phyloP scores from a whole-genome alignment of 106 monocot species.

The Agapanthus africanus region DNA sequence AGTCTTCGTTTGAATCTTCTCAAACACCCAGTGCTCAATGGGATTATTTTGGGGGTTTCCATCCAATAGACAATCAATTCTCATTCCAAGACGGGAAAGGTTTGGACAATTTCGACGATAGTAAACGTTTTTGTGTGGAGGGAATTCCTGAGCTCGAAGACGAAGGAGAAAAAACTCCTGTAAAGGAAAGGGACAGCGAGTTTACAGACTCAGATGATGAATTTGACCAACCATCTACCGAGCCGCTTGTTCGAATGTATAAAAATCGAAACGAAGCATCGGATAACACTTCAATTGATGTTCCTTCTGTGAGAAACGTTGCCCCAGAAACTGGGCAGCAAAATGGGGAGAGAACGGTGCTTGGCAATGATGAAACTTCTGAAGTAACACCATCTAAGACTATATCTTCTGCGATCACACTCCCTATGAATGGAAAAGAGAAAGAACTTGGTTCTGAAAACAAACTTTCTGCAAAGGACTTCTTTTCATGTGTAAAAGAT shows the following conservation, averaged over 20 bases:
- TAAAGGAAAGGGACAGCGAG: conserved; percentile 34
- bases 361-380: conserved; percentile 34
- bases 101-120: conserved; percentile 27
- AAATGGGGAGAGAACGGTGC: conserved; percentile 20
- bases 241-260: conserved; percentile 66
- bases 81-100: conserved; percentile 45
- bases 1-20: conserved; percentile 25
- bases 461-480: conserved; percentile 38
- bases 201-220: conserved; percentile 65
- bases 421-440: conserved; percentile 39
- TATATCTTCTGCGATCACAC: conserved; percentile 12
- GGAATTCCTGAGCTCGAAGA: conserved; percentile 88
- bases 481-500: conserved; percentile 60
- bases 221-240: conserved; percentile 65
- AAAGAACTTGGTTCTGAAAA: conserved; percentile 30
- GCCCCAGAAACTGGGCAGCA: conserved; percentile 20
- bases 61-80: conserved; percentile 62
- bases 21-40: conserved; percentile 41
- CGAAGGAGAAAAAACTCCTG: conserved; percentile 34
- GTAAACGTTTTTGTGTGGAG: conserved; percentile 55
- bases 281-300: conserved; percentile 16
- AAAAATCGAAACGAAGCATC: conserved; percentile 46
- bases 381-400: conserved; percentile 18
- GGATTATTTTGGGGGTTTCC: conserved; percentile 83
- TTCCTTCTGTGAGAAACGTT: conserved; percentile 1